phyloP scores from a whole-genome alignment of 306 rosid species.

The Pterocarpus santalinus region DNA sequence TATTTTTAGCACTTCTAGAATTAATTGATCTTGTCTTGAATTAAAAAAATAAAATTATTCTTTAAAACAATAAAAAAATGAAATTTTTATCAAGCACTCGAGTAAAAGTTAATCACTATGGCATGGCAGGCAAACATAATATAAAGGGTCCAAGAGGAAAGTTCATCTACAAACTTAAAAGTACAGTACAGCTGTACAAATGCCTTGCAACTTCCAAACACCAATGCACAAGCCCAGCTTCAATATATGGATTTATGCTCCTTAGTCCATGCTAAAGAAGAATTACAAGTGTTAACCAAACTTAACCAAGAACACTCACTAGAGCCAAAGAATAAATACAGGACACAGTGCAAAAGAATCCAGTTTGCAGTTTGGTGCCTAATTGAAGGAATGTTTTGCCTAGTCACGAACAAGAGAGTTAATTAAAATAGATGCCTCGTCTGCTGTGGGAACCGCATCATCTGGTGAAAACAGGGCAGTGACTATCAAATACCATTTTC shows the following conservation, averaged over 20 bases:
- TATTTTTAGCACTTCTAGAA: too few relatives aligned
- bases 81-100: too few relatives aligned
- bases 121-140: too few relatives aligned
- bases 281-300: neutral
- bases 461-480: constrained; percentile 33
- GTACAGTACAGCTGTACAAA: neutral
- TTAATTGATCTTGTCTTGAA: too few relatives aligned
- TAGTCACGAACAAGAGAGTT: constrained; percentile 61
- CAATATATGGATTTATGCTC: neutral
- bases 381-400: neutral
- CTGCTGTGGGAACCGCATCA: constrained; percentile 56
- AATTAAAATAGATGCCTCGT: constrained; percentile 55
- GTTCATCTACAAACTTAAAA: neutral
- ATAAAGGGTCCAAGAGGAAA: neutral
- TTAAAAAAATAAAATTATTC: too few relatives aligned
- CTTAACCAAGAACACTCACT: neutral
- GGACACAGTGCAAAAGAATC: neutral
- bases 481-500: neutral
- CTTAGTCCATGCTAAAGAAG: neutral
- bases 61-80: too few relatives aligned
- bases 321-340: neutral
- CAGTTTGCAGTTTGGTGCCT: neutral
- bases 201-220: neutral
- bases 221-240: neutral
- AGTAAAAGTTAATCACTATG: too few relatives aligned